Evolutionary conservation across 2,329 filamentous ascomycete species (phyloP), one percentile per base, ranked within the genome.

Genomic region (Trichoderma atrobrunneum): DNA sequence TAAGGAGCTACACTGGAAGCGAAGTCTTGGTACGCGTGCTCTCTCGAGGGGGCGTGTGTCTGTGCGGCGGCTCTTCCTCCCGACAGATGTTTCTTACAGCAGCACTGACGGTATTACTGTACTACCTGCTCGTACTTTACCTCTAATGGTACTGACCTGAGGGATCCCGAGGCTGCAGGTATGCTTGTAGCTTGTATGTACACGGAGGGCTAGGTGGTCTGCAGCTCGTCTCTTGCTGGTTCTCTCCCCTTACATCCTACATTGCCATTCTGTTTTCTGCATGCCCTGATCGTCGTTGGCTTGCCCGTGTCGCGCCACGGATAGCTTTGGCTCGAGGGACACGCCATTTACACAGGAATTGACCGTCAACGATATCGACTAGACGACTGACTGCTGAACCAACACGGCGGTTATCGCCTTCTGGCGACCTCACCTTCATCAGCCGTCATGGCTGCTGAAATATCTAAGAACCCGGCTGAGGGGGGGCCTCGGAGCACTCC

Each of bases 391-490:
- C 14, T 26, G 48, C 32, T 28, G 48, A 48, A 6, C 12, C 36
- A 7, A 62, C 28, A 59, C 11, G 34, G 21, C 48, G 18, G 48
- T 24, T 28, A 70, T 76, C 54, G n/a, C 57, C 68, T 72, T 57
- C 28, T 12, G 70, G 54, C 62, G 63, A 51, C 26, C 51, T 56
- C 12, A 59, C 28, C n/a, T 7, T 18, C 72, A 69, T 68, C 74
- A 21, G 75, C 74, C 71, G 71, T 72, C 57, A 72, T 72, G 70
- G 34, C 56, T 36, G 59, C 30, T 26, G 64, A 62, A 16, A 39
- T 30, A 32, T 16, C 65, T 16, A 57, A 70, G 28, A 70, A 57
- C 36, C 18, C 21, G 2, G 11, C 21, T 10, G 57, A 39, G 10
- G 43, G 18, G 18, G 7, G 12, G 12, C 14, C 30, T 57, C 70